These are phyloP conservation scores for Podosphaera xanthii DNA, from an alignment of 2,329 filamentous ascomycete genomes.

Conservation along the genomic window DNA sequence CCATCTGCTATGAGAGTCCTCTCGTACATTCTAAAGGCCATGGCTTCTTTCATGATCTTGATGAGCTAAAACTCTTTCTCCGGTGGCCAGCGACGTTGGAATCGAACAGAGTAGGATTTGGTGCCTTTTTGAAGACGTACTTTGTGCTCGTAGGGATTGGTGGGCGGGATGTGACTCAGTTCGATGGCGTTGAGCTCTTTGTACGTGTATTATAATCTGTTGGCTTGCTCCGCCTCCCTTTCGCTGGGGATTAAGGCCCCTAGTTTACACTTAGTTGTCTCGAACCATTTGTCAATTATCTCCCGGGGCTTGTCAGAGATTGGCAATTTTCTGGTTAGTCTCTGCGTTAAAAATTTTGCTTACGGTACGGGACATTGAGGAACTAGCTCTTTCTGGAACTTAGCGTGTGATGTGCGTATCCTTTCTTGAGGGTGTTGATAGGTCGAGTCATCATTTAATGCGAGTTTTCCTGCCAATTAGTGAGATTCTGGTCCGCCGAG, in stretches of 20 bases:
- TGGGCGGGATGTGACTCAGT: not conserved
- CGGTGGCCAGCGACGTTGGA: not conserved
- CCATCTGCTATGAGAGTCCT: no score
- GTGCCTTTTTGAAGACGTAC: not conserved
- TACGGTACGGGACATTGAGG: no score
- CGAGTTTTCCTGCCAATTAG: not conserved
- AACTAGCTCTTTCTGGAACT: no score
- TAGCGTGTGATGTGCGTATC: no score
- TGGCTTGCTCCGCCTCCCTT: not conserved
- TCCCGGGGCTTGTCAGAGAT: not conserved
- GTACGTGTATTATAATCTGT: constrained; percentile 1
- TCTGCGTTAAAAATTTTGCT: no score
- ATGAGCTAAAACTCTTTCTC: not conserved
- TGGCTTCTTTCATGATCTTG: not conserved
- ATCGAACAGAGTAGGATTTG: not conserved
- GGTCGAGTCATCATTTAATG: no score
- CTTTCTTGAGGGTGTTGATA: no score
- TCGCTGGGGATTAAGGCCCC: not conserved
- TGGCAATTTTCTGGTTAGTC: no score
- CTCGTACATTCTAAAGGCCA: not conserved
- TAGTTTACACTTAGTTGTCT: not conserved
- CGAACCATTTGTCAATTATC: not conserved
- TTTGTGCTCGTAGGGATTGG: not conserved
- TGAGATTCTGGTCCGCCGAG: not conserved
- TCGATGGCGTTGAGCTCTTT: constrained; percentile 1